Evolutionary conservation across 1,284 basidiomycete species (phyloP), one percentile per base, ranked within the genome.

Genomic region (Puccinia coronata): DNA sequence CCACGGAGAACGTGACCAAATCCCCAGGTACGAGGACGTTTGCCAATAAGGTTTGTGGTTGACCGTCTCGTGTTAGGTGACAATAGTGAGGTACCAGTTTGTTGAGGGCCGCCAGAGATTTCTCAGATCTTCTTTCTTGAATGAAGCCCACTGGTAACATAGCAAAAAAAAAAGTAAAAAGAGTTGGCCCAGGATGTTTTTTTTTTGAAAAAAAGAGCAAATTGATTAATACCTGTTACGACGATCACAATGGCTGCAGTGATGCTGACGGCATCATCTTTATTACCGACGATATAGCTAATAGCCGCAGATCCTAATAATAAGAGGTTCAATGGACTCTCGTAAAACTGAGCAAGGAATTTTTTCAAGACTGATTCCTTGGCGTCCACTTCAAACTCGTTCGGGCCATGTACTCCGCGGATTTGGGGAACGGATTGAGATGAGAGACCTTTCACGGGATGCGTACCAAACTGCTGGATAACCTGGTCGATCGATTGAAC

Each of bases 51-150:
- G 92, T 92, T 63, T 91, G 87, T n/a, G 91, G 89, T 82, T 91
- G 89, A 34, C 91, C 90, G 85, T 94, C 92, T 2, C 95, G 92
- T 71, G 94, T 88, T 79, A 98, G 90, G 85, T 97, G 93, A 85
- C 94, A 97, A 86, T 96, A 94, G 85, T 98, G 96, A 0, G 96
- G 96, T 16, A 97, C 95, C 55, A 97, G 92, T 87, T 96, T 97
- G 88, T 95, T 97, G 41, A 98, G 89, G 0, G 96, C 95, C 86
- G 97, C 94, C 36, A 98, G 88, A 79, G 92, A 94, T 87, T 98
- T 92, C 87, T 98, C 96, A 0, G 95, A 98, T 57, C 96, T 90
- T 83, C 93, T 91, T 87, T 98, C 96, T 86, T 98, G 96, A 51
- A 98, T 91, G 85, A 98, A 98, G 0, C 94, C 96, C 82, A 98